These are phyloP conservation scores for Serendipita sp. DNA, from an alignment of 768 basidiomycete species.

Conservation along the genomic window DNA sequence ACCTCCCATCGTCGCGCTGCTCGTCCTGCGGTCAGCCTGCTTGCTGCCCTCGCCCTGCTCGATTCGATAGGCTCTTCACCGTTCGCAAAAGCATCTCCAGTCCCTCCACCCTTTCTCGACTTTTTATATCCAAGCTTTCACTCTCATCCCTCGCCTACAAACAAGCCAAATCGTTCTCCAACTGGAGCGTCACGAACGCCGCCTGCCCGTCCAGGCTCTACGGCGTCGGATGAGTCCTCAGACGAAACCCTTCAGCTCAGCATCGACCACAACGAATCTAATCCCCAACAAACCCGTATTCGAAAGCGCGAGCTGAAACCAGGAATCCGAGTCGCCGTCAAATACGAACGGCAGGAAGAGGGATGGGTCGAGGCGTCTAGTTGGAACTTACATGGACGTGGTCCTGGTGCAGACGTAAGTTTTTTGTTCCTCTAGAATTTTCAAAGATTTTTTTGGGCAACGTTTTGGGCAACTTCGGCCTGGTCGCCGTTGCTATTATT, in stretches of 20 bases:
- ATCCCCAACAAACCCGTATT: neutral
- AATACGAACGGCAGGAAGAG: neutral
- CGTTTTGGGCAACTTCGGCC: neutral
- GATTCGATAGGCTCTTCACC: neutral
- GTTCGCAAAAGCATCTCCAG: neutral
- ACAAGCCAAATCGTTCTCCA: neutral
- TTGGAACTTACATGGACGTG: neutral
- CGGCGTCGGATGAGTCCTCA: neutral
- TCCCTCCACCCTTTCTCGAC: neutral
- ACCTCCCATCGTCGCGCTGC: neutral
- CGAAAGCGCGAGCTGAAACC: neutral
- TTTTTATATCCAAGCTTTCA: slow-evolving; percentile 1
- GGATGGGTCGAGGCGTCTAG: neutral
- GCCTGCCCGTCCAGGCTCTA: neutral
- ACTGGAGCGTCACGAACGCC: neutral
- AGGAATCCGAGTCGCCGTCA: neutral
- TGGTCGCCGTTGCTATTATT: neutral
- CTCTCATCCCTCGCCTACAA: neutral
- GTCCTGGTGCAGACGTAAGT: neutral
- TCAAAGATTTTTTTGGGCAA: neutral
- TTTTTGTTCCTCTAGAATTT: neutral
- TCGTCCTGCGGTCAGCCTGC: neutral
- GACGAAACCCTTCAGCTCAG: neutral
- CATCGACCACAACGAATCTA: neutral
- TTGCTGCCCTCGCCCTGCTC: neutral